These are phyloP conservation scores for Penicillium roqueforti DNA, from an alignment of 495 filamentous ascomycete species.

Conservation along the genomic window DNA sequence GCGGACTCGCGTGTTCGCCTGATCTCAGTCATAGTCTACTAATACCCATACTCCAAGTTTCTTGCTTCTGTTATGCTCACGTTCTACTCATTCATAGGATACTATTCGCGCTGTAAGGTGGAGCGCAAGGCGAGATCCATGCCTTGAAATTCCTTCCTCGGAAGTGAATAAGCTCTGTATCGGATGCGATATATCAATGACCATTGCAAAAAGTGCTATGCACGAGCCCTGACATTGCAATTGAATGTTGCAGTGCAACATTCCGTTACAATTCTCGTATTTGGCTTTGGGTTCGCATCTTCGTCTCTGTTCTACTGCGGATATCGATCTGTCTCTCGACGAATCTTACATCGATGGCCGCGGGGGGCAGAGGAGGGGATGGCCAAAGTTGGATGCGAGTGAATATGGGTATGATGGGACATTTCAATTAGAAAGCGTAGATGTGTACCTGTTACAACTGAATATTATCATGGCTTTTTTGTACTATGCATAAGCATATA, in stretches of 20 bases:
- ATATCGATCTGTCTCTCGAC: constrained; percentile 23
- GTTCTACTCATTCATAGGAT: constrained; percentile 9
- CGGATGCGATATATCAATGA: constrained; percentile 52
- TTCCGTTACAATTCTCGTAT: constrained; percentile 11
- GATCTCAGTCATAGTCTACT: constrained; percentile 30
- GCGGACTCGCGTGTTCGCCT: constrained; percentile 40
- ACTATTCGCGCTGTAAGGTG: constrained; percentile 51
- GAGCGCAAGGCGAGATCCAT: constrained; percentile 54
- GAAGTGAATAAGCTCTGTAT: constrained; percentile 55
- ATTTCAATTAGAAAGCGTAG: constrained; percentile 7
- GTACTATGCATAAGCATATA: neutral
- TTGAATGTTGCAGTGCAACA: constrained; percentile 3
- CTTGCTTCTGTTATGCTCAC: constrained; percentile 5
- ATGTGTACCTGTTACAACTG: neutral
- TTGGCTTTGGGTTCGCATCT: constrained; percentile 12
- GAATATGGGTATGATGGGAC: constrained; percentile 22
- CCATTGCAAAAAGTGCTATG: constrained; percentile 16
- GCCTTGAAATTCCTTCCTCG: constrained; percentile 48
- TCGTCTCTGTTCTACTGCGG: constrained; percentile 9
- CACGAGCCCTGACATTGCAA: constrained; percentile 9
- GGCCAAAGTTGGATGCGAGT: constrained; percentile 12
- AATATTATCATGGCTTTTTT: neutral
- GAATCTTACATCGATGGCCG: constrained; percentile 22
- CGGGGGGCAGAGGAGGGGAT: constrained; percentile 6
- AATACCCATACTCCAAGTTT: constrained; percentile 16